These are phyloP conservation scores for Boletus semigastroideus DNA, from an alignment of 1,284 basidiomycete species.

Conservation along the genomic window DNA sequence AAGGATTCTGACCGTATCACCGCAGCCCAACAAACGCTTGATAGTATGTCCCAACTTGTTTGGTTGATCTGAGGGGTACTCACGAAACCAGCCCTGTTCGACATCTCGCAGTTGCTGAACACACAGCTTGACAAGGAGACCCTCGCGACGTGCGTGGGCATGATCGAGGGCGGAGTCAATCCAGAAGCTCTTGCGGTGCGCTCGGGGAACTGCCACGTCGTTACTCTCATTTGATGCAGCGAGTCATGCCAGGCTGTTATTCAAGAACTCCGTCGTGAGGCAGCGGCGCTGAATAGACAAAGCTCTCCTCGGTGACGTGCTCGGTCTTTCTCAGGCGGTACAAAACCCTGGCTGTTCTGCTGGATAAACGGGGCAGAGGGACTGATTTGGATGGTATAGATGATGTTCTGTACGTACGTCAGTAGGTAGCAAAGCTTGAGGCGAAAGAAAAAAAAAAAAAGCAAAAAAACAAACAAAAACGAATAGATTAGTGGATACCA, in stretches of 20 bases:
- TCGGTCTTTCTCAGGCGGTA: not conserved
- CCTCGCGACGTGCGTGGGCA: slow-evolving; percentile 75
- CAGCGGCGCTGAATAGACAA: slow-evolving; percentile 37
- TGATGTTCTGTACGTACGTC: slow-evolving; percentile 15
- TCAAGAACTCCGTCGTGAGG: slow-evolving; percentile 71
- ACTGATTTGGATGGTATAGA: slow-evolving; percentile 24
- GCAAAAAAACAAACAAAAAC: slow-evolving; percentile 15
- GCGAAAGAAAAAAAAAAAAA: not conserved
- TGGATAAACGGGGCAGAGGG: slow-evolving; percentile 10
- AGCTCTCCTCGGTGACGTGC: slow-evolving; percentile 18
- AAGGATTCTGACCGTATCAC: slow-evolving; percentile 63
- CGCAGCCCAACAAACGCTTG: slow-evolving; percentile 78
- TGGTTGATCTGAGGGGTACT: not conserved
- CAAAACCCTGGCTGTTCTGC: slow-evolving; percentile 11
- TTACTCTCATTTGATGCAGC: slow-evolving; percentile 3
- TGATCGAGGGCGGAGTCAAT: slow-evolving; percentile 85
- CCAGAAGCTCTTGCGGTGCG: slow-evolving; percentile 83
- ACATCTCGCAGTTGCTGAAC: slow-evolving; percentile 81
- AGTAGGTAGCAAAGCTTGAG: slow-evolving; percentile 6
- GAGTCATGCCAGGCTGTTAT: slow-evolving; percentile 58
- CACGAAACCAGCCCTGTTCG: slow-evolving; percentile 60
- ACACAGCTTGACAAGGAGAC: slow-evolving; percentile 82
- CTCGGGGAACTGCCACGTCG: slow-evolving; percentile 13
- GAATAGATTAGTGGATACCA: too few relatives aligned
- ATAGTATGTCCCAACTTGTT: slow-evolving; percentile 53